Conservation (phyloP, 495 filamentous ascomycete species). For the Penicillium coffeae region DNA sequence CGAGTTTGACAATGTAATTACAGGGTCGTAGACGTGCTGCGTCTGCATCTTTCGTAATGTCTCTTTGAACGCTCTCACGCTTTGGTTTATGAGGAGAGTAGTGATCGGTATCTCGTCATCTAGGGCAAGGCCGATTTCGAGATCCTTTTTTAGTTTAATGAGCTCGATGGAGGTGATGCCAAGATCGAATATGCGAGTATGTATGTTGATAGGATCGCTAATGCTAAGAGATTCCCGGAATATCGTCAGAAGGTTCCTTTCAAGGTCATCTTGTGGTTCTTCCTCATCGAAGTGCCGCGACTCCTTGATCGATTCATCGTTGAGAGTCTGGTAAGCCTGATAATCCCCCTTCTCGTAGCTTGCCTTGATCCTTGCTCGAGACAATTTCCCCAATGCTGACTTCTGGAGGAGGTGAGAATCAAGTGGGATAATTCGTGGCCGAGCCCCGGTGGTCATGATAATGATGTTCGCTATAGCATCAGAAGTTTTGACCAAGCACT, state of each 20-base stretch:
- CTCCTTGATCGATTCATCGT: constrained; percentile 17
- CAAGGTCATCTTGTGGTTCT: constrained; percentile 5
- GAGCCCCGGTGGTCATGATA: constrained; percentile 9
- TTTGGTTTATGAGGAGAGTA: constrained; percentile 40
- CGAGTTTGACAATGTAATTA: not conserved
- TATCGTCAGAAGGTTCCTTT: constrained; percentile 10
- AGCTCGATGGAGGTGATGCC: constrained; percentile 46
- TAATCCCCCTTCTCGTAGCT: constrained; percentile 6
- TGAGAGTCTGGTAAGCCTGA: constrained; percentile 10
- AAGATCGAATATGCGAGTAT: constrained; percentile 32
- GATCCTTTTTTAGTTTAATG: constrained; percentile 23
- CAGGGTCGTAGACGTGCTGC: constrained; percentile 32
- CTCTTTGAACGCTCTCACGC: constrained; percentile 24
- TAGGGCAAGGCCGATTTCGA: constrained; percentile 11
- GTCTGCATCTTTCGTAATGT: constrained; percentile 18
- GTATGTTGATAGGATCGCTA: constrained; percentile 18
- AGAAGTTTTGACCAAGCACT: constrained; percentile 3
- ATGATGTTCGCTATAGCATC: constrained; percentile 7
- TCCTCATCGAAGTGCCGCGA: constrained; percentile 3
- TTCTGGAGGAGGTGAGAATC: constrained; percentile 5
- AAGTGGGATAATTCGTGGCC: constrained; percentile 16
- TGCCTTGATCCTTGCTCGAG: constrained; percentile 33
- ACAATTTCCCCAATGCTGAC: constrained; percentile 48
- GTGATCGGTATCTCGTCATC: constrained; percentile 29
- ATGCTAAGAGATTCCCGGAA: constrained; percentile 18